Percentiles rank a stretch among this genome's conserved stretches.
Conservation (phyloP, 257 asterid species). For the Nicotiana attenuata region DNA sequence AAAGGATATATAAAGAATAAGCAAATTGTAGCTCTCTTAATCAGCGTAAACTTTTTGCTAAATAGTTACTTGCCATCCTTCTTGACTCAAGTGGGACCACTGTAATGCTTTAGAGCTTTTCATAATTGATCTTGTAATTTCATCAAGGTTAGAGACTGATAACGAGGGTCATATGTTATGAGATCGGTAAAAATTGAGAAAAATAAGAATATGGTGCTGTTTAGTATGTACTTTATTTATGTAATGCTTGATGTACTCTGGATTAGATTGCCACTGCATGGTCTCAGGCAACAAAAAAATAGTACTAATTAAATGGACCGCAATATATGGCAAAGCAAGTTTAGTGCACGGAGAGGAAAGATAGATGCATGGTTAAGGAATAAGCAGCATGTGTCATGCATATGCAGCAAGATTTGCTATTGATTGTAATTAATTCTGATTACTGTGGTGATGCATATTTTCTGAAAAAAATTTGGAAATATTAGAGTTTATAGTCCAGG, state of each 20-base stretch:
- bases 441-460: neutral
- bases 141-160: neutral
- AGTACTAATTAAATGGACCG: neutral
- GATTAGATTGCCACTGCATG: neutral
- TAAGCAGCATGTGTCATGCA: neutral
- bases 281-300: neutral
- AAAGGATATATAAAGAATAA: neutral
- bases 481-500: neutral
- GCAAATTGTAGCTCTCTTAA: neutral
- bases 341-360: neutral
- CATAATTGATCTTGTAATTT: neutral
- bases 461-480: neutral
- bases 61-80: neutral
- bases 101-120: neutral
- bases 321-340: neutral
- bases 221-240: neutral
- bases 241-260: neutral
- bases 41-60: neutral
- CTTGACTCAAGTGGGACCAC: neutral
- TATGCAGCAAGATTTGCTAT: neutral
- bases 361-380: neutral
- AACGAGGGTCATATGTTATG: neutral
- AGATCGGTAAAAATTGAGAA: neutral
- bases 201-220: neutral
- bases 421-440: neutral